Base-by-base conservation (phyloP, 2,329 filamentous ascomycete genomes). In the Cyphellophora attinorum region DNA sequence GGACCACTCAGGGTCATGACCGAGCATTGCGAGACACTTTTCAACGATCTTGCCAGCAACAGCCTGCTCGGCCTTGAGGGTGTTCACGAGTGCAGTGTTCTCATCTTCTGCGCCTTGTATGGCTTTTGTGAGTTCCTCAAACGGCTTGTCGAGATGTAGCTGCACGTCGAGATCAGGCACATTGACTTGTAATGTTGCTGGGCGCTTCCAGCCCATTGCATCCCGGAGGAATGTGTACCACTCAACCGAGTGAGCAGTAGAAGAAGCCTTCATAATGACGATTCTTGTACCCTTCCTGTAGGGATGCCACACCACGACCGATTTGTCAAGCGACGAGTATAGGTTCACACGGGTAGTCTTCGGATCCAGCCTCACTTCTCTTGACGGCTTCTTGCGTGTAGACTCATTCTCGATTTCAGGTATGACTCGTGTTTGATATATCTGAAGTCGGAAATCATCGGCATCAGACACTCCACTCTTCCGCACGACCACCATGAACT, bases 161-260 rank as follows among this genome's bases (percentile, higher is more conserved):
- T 64, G 72, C 17, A 81, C 63, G 31, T 66, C 70, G 31, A 81
- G 60, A 49, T 80, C 75, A 2, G 77, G 77, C 8, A 81, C 70
- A 40, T 72, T 67, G 45, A 81, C 67, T 35, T 74, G 65, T 6
- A 81, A 59, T 19, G 67, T 68, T 23, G 63, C 61, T 4, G 72
- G 64, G 35, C 73, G 65, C 29, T 65, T 61, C 65, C 68, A 73
- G 23, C 77, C 77, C 13, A 81, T 58, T 5, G 70, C 61, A 34
- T 72, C 70, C 10, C 69, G 63, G 11, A 81, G 59, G 43, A 80
- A 80, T 0, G 76, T 79, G 50, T 76, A 80, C 77, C 77, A 81
- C 51, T 81, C 77, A 6, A 78, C 70, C 5, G 75, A 72, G 46
- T 72, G 72, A 5, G 73, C 70, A 2, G 68, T 64, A 12, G 76